phyloP scores from a whole-genome alignment of 495 filamentous ascomycete genomes.

The Penicillium fimorum region DNA sequence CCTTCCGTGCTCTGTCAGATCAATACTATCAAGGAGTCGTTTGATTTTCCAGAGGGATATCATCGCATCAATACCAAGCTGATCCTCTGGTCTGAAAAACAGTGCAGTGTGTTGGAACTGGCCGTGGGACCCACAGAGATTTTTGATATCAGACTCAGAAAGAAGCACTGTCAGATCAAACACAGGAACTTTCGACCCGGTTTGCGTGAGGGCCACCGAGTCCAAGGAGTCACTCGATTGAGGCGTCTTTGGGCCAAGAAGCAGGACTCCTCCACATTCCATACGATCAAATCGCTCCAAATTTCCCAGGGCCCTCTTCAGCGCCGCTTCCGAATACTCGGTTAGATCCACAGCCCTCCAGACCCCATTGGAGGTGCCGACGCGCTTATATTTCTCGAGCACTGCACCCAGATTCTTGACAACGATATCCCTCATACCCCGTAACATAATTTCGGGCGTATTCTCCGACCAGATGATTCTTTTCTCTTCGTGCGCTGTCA shows the following conservation, averaged over 20 bases:
- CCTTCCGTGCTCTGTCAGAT: background rate
- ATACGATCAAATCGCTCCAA: constrained; percentile 30
- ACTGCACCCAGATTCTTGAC: constrained; percentile 37
- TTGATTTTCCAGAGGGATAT: constrained; percentile 66
- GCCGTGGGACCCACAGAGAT: constrained; percentile 24
- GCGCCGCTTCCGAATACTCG: constrained; percentile 26
- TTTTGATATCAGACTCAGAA: constrained; percentile 30
- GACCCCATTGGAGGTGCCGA: constrained; percentile 29
- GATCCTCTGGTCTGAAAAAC: constrained; percentile 39
- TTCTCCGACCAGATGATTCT: constrained; percentile 61
- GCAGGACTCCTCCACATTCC: constrained; percentile 32
- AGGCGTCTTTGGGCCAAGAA: constrained; percentile 18
- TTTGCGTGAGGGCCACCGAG: constrained; percentile 30
- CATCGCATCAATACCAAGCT: constrained; percentile 49
- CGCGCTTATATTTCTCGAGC: constrained; percentile 20
- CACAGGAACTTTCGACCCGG: constrained; percentile 37
- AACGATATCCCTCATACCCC: constrained; percentile 49
- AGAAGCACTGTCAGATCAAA: constrained; percentile 46
- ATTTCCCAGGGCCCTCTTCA: constrained; percentile 26
- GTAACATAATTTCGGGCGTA: constrained; percentile 62
- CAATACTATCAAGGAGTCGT: constrained; percentile 44
- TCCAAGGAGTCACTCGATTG: constrained; percentile 14
- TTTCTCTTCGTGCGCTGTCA: constrained; percentile 25
- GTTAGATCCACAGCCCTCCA: constrained; percentile 34
- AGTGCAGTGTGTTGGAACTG: constrained; percentile 29